Base-by-base conservation (phyloP, 805 yeast genomes). In the Saturnispora hagleri region DNA sequence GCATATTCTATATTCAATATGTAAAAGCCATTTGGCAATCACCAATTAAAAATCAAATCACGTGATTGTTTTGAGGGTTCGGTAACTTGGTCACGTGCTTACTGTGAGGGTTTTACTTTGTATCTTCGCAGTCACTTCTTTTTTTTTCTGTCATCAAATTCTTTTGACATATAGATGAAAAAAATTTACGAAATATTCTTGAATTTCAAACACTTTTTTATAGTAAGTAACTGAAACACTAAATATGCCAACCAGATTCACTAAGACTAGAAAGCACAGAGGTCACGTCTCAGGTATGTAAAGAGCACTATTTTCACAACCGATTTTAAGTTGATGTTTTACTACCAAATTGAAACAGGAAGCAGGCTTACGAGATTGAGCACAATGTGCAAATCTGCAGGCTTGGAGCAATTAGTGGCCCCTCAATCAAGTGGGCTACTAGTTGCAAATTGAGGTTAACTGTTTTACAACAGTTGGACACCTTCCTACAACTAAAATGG, bases 181-280 rank as follows among this genome's bases (percentile, higher is more conserved):
- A 22, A 17, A 9, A 17, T 47, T 35, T 33, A 7, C 2, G 9
- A 4, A 18, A 13, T 9, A 38, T 27, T 8, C n/a, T 26, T 15
- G n/a, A 15, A 27, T 15, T 45, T 43, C 17, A 15, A 20, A 36
- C 40, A 38, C 42, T 18, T 13, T 33, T 33, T 20, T 50, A 46
- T 43, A 18, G 35, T 40, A 24, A 44, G 43, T 22, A 48, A 44
- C 40, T 46, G 44, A 46, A 33, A 31, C 44, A 47, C 34, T 34
- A 51, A 76, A 73, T 74, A 90, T 90, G 98, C 98, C 98, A 76
- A 87, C 97, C 84, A 89, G 98, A 88, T 84, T 88, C 74, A 86
- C 95, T 73, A 90, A 93, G 79, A 93, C 98, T 79, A 89, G 99
- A 87, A 93, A 93, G 84, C 97, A 89, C 86, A 89, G 99, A 87